A percentile compares a stretch with the other conserved stretches of the same genome.
Evolutionary conservation across 1,284 basidiomycete genomes (phyloP).

Genomic region (Tylopilus sp.): DNA sequence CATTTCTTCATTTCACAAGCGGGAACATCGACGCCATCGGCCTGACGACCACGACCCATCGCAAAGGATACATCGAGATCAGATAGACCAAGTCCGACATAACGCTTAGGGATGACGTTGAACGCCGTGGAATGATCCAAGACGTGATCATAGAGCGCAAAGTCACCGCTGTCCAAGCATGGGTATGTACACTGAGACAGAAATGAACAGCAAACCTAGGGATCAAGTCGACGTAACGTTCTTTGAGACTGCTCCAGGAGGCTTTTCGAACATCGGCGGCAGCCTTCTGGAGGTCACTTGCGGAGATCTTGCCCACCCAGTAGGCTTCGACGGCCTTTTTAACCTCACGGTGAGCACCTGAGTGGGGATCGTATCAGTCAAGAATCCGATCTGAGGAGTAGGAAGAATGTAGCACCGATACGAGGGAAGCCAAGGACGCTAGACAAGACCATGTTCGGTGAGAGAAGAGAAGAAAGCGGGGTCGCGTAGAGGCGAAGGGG

Average conservation of each 20-base stretch:
- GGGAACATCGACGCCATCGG: constrained; percentile 91
- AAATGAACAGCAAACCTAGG: constrained; percentile 66
- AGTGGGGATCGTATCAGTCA: not conserved
- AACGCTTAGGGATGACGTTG: constrained; percentile 96
- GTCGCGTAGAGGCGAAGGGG: constrained; percentile 16
- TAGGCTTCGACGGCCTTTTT: constrained; percentile 99
- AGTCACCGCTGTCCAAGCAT: constrained; percentile 76
- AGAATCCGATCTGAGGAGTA: not conserved
- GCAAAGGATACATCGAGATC: constrained; percentile 96
- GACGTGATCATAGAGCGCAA: constrained; percentile 98
- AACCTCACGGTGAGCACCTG: constrained; percentile 90
- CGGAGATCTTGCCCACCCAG: constrained; percentile 93
- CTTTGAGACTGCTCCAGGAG: constrained; percentile 89
- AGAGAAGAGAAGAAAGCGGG: constrained; percentile 31
- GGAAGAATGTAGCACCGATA: constrained; percentile 63
- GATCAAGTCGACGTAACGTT: constrained; percentile 85
- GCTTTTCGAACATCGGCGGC: constrained; percentile 88
- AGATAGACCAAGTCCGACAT: constrained; percentile 83
- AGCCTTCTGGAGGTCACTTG: constrained; percentile 85
- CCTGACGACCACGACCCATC: constrained; percentile 98
- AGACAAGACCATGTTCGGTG: constrained; percentile 64
- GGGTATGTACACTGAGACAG: constrained; percentile 19
- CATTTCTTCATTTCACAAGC: constrained; percentile 99
- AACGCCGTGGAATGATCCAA: constrained; percentile 97
- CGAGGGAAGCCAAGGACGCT: constrained; percentile 97